phyloP scores from a whole-genome alignment of 768 basidiomycete species.

The Termitomyces titanicus region DNA sequence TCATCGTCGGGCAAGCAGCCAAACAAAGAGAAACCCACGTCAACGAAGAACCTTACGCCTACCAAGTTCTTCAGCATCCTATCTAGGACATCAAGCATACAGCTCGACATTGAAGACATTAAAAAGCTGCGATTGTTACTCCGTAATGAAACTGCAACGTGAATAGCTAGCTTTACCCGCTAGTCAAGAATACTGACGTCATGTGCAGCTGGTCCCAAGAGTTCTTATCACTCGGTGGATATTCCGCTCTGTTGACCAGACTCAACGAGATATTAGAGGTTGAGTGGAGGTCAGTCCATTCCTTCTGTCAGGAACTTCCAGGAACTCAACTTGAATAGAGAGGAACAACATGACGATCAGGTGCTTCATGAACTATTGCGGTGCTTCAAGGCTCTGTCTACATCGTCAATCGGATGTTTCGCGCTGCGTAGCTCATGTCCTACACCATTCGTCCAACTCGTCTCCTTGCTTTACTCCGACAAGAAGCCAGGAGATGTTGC shows the following conservation, averaged over 20 bases:
- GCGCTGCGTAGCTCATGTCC: conserved; percentile 89
- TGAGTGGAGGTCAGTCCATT: conserved; percentile 82
- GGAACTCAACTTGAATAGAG: conserved; percentile 42
- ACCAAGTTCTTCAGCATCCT: conserved; percentile 67
- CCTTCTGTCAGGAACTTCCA: not conserved
- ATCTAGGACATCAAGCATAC: conserved; percentile 60
- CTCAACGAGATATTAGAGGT: conserved; percentile 90
- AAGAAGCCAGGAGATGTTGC: conserved; percentile 96
- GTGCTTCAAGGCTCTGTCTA: conserved; percentile 91
- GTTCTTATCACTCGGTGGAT: conserved; percentile 83
- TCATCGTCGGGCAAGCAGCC: conserved; percentile 34
- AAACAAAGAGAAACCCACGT: conserved; percentile 49
- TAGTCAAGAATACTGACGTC: not conserved
- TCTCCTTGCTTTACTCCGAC: conserved; percentile 88
- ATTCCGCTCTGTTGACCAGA: conserved; percentile 75
- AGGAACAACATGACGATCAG: conserved; percentile 98
- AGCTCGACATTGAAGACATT: conserved; percentile 80
- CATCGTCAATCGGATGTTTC: conserved; percentile 83
- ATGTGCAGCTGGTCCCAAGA: conserved; percentile 78
- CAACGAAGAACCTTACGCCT: conserved; percentile 53
- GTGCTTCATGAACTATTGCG: conserved; percentile 87
- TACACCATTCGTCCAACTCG: conserved; percentile 80
- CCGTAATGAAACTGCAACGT: conserved; percentile 90
- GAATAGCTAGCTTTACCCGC: conserved; percentile 13
- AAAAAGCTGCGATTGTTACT: conserved; percentile 87